A percentile compares a stretch with the other conserved stretches of the same genome.
Evolutionary conservation across 1,284 basidiomycete genomes (phyloP).

Genomic region (Abortiporus biennis): DNA sequence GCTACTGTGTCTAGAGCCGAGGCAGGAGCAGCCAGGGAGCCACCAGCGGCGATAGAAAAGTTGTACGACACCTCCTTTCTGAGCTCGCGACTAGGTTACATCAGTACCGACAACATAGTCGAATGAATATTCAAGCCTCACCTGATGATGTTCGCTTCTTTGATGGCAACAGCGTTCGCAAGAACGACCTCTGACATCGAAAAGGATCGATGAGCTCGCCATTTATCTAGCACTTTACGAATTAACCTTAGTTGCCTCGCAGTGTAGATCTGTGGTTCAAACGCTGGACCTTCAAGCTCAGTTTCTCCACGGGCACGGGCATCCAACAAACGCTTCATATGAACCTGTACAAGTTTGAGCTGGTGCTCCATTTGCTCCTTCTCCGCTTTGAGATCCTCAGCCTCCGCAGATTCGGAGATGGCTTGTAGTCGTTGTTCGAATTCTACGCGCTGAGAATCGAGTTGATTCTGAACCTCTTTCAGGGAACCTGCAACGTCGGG

Average conservation of each 20-base stretch:
- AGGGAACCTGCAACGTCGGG: conserved; percentile 59
- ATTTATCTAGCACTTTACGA: conserved; percentile 74
- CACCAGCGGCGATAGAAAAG: conserved; percentile 84
- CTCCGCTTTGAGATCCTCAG: conserved; percentile 81
- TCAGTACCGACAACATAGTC: conserved; percentile 5
- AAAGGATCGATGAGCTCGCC: conserved; percentile 81
- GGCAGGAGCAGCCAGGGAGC: conserved; percentile 71
- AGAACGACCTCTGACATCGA: conserved; percentile 90
- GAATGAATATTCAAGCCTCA: conserved; percentile 28
- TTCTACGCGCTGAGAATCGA: conserved; percentile 42
- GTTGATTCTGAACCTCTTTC: conserved; percentile 64
- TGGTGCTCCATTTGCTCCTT: conserved; percentile 91
- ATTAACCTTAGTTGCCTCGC: conserved; percentile 79
- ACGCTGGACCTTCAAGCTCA: conserved; percentile 51
- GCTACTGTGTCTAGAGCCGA: conserved; percentile 86
- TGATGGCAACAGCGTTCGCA: conserved; percentile 80
- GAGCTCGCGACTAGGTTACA: conserved; percentile 64
- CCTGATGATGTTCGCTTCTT: conserved; percentile 95
- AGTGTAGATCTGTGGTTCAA: conserved; percentile 77
- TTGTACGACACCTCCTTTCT: conserved; percentile 87
- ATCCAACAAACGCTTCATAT: conserved; percentile 79
- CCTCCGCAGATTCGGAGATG: conserved; percentile 68
- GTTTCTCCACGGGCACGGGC: conserved; percentile 73
- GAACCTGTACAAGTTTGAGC: conserved; percentile 71
- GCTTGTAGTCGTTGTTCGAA: conserved; percentile 65